phyloP scores from a whole-genome alignment of 768 basidiomycete genomes.

The Neoboletus magnificus region DNA sequence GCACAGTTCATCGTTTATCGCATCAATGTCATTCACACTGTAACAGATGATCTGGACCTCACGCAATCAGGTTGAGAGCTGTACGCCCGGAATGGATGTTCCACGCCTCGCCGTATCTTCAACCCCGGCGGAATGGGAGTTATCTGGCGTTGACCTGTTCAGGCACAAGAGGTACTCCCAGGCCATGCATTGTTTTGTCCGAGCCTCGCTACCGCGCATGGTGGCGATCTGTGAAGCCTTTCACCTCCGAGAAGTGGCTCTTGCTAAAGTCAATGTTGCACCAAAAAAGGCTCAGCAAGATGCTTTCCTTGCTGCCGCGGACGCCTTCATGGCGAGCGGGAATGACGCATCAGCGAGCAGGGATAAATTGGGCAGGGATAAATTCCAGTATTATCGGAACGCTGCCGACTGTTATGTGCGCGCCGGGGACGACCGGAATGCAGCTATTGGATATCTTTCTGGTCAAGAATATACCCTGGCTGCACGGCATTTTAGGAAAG shows the following conservation, averaged over 20 bases:
- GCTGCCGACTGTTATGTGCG: slow-evolving; percentile 42
- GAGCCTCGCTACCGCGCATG: slow-evolving; percentile 43
- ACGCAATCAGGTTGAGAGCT: slow-evolving; percentile 44
- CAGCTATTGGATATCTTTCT: slow-evolving; percentile 42
- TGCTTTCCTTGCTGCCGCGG: slow-evolving; percentile 46
- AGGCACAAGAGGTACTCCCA: slow-evolving; percentile 42
- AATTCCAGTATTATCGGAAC: slow-evolving; percentile 27
- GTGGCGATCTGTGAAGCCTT: slow-evolving; percentile 50
- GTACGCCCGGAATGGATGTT: slow-evolving; percentile 45
- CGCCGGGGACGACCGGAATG: slow-evolving; percentile 38
- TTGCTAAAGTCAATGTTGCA: slow-evolving; percentile 28
- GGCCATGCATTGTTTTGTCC: slow-evolving; percentile 29
- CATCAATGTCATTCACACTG: neutral
- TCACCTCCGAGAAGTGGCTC: slow-evolving; percentile 50
- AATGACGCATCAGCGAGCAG: slow-evolving; percentile 19
- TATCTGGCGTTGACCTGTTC: slow-evolving; percentile 40
- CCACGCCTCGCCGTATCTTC: slow-evolving; percentile 57
- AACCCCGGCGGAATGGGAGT: slow-evolving; percentile 44
- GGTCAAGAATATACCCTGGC: slow-evolving; percentile 44
- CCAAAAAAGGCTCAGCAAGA: slow-evolving; percentile 22
- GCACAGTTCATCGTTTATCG: neutral
- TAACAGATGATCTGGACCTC: slow-evolving; percentile 51
- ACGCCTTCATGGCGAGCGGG: slow-evolving; percentile 47
- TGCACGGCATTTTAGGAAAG: slow-evolving; percentile 47
- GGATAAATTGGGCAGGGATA: slow-evolving; percentile 17